Evolutionary conservation across 805 yeast species (phyloP).

Genomic region (Ogataea paradorogensis): DNA sequence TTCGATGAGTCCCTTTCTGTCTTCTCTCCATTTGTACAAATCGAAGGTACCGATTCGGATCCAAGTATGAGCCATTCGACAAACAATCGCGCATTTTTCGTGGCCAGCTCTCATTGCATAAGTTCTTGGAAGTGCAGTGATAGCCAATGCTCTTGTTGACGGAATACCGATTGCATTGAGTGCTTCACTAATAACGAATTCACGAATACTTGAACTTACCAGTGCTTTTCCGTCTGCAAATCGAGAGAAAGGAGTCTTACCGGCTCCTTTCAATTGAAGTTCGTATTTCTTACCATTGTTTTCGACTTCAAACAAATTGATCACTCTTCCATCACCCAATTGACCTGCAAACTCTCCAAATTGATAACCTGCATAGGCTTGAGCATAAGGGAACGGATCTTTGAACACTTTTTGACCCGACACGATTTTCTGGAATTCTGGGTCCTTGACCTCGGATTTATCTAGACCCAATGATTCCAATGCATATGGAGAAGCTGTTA

Average conservation of each 20-base stretch:
- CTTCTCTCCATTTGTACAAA: constrained; percentile 69
- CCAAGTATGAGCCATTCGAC: constrained; percentile 85
- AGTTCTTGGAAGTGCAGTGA: constrained; percentile 71
- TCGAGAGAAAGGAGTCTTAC: constrained; percentile 86
- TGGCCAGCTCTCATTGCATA: constrained; percentile 67
- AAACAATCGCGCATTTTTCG: constrained; percentile 81
- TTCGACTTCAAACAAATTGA: constrained; percentile 70
- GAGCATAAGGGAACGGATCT: constrained; percentile 70
- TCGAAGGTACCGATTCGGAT: constrained; percentile 87
- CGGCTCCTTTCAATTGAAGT: constrained; percentile 88
- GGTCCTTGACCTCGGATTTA: constrained; percentile 24
- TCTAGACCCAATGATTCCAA: constrained; percentile 61
- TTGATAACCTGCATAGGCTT: constrained; percentile 94
- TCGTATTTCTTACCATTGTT: constrained; percentile 52
- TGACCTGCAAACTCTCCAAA: constrained; percentile 98
- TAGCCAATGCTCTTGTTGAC: constrained; percentile 75
- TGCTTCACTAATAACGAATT: constrained; percentile 81
- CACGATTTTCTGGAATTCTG: constrained; percentile 48
- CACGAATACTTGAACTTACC: constrained; percentile 81
- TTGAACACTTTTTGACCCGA: constrained; percentile 53
- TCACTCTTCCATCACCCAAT: constrained; percentile 92
- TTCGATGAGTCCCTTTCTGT: constrained; percentile 55
- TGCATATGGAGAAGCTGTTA: constrained; percentile 61
- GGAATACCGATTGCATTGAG: constrained; percentile 81
- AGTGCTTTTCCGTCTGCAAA: constrained; percentile 98